These are phyloP conservation scores for Ascodesmis nigricans DNA, from an alignment of 495 filamentous ascomycete species.

Conservation along the genomic window DNA sequence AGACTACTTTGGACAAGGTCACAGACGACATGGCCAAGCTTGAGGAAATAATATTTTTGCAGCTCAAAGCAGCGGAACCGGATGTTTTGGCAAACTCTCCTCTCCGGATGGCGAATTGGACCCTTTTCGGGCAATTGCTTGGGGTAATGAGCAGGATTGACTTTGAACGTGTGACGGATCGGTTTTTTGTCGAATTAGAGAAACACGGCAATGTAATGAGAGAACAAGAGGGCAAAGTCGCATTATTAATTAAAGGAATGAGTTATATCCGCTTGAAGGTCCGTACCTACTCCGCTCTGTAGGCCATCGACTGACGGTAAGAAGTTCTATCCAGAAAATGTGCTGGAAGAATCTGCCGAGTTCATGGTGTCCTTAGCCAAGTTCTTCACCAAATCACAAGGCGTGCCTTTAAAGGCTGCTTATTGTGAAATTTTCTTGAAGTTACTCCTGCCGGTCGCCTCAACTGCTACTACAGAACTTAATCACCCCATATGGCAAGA, in stretches of 20 bases:
- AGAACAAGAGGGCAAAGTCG: constrained; percentile 57
- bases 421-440: constrained; percentile 82
- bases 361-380: constrained; percentile 63
- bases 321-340: constrained; percentile 36
- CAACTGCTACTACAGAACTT: constrained; percentile 49
- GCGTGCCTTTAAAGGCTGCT: constrained; percentile 69
- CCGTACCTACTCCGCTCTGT: constrained; percentile 10
- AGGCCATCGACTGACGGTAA: background rate
- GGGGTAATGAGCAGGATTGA: constrained; percentile 88
- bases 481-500: constrained; percentile 64
- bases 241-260: constrained; percentile 75
- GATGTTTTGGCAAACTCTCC: constrained; percentile 58
- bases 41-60: constrained; percentile 84
- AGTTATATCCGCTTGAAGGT: constrained; percentile 57
- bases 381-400: constrained; percentile 64
- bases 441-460: constrained; percentile 70
- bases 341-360: constrained; percentile 70
- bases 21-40: constrained; percentile 75
- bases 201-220: constrained; percentile 38
- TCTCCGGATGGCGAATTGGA: constrained; percentile 80
- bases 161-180: constrained; percentile 59
- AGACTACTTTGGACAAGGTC: constrained; percentile 61
- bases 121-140: constrained; percentile 69
- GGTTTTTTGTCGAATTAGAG: constrained; percentile 62
- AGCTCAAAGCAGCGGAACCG: constrained; percentile 67